These are phyloP conservation scores for Tolypocladium pustulatum DNA, from an alignment of 2,329 filamentous ascomycete species.

Conservation along the genomic window DNA sequence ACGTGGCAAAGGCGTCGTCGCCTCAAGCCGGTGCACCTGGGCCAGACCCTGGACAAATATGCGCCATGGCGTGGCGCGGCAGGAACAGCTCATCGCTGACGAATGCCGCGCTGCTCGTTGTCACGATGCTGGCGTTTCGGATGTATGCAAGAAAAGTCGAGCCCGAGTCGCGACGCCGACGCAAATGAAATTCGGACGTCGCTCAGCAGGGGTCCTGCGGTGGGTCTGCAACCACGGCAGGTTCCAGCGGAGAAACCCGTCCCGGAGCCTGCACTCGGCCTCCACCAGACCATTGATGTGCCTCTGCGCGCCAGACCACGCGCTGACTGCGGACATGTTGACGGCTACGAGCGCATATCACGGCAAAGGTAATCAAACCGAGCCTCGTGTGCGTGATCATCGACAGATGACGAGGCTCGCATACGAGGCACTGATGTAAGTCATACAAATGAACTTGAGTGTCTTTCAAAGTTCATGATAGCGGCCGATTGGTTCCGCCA, in stretches of 20 bases:
- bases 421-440: neutral
- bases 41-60: conserved; percentile 37
- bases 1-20: conserved; percentile 1
- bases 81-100: conserved; percentile 35
- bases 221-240: neutral
- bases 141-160: neutral
- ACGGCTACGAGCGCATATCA: neutral
- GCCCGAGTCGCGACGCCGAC: neutral
- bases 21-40: conserved; percentile 25
- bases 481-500: neutral
- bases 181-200: neutral
- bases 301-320: neutral
- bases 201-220: neutral
- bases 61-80: conserved; percentile 31
- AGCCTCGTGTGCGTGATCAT: neutral
- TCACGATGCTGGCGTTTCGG: conserved; percentile 1
- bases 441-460: neutral
- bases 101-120: neutral
- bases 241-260: neutral
- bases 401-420: neutral
- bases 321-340: neutral
- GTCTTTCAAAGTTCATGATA: neutral
- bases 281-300: neutral
- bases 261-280: neutral
- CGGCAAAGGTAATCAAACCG: neutral